Base-by-base conservation (phyloP, 2,329 filamentous ascomycete genomes). In the Penicillium sp. region DNA sequence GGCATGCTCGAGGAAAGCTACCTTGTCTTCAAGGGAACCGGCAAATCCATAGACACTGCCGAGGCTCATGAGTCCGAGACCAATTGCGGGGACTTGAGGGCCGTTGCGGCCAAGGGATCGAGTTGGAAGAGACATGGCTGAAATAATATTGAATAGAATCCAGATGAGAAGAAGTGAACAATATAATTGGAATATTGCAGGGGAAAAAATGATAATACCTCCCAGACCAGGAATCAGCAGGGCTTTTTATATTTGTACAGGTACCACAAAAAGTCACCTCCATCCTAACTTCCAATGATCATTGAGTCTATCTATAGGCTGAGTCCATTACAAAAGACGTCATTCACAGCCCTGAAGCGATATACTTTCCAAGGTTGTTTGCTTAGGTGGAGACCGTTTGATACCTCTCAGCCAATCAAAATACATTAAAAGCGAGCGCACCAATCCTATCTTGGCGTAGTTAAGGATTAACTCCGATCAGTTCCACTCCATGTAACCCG, bases 1-100 rank as follows among this genome's bases (percentile, higher is more conserved):
- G 3, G 69, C 62, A 42, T 71, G 66, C 29, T 71, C 67, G 13
- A 74, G 61, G 2, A 65, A 59, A 2, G 59, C 53, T 4, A 67
- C 43, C 49, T 47, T 61, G 13, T 60, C 56, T 4, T 60, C 58
- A 0, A 55, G 37, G 2, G 58, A 50, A 10, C 62, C 56, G 8
- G 63, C 50, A 23, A 50, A 25, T 21, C 63, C 61, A 27, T 67
- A 67, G 42, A 61, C 45, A 29, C 54, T 49, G 25, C 62, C 43
- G 19, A 64, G 41, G 15, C 64, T 62, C 51, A 60, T 59, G 29
- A 68, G 48, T 27, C 66, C 65, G 9, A 70, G 54, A 4, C 68
- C 68, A 15, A 70, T 40, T 12, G 60, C 50, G 4, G 65, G 52
- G 29, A 67, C 58, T 33, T 57, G 41, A 10, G 66, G 68, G 13